Evolutionary conservation across 305 asterid genomes (phyloP), one percentile per base, ranked within the genome.

Genomic region (Coffea humblotiana): DNA sequence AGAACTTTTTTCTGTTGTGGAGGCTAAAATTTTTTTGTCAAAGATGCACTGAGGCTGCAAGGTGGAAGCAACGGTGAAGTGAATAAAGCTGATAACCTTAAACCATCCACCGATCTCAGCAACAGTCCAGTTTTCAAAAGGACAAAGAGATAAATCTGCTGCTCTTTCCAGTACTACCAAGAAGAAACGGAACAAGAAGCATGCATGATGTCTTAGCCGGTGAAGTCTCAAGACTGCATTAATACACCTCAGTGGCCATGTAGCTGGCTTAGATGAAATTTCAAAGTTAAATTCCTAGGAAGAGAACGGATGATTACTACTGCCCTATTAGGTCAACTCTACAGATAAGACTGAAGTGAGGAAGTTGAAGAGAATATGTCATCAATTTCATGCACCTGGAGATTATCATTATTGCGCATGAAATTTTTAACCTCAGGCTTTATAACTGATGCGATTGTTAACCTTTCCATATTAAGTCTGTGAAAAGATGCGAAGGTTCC

Each of bases 1-100:
- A 21, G 23, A 64, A 71, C 69, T n/a, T 8, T 47, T 68, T 37
- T 45, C 18, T 25, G 35, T 78, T 95, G 56, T 95, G 99, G 99
- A 92, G 97, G 87, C 85, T 95, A 87, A 87, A 93, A 91, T 65
- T 81, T 87, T 76, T 95, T 95, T 13, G 88, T 90, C 70, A 94
- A 86, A 84, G 98, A 92, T 76, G 90, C 87, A 16, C 48, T 89
- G 72, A 86, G 87, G 82, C 88, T 78, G 65, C 83, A 71, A 78
- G 72, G 72, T 75, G 86, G 83, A 70, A 81, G 81, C 87, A 87
- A 81, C 37, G 88, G 82, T 27, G 87, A 72, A 21, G 82, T 80
- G 79, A 80, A 79, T 40, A 74, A 86, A 54, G 77, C 60, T 8
- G 66, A 80, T 63, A 73, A 80, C 58, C 72, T 49, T 7, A 80